Percentiles rank a stretch among this genome's conserved stretches.
Evolutionary conservation across 1,139 yeast genomes (phyloP).

Genomic region (Suhomyces ambrosiae): DNA sequence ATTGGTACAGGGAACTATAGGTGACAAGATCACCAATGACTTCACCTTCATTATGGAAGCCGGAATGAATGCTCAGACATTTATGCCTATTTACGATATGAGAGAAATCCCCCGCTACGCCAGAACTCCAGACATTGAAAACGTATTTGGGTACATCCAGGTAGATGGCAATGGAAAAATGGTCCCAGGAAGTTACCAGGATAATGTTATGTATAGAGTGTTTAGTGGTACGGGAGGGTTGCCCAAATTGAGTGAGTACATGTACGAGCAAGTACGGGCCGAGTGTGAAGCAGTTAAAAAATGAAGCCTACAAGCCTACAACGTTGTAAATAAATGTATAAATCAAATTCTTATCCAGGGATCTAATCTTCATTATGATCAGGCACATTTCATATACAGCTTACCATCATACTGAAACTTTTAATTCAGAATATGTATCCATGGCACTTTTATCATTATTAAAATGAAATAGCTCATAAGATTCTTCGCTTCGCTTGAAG

Average conservation of each 20-base stretch:
- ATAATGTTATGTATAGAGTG: conserved; percentile 60
- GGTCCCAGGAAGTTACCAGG: conserved; percentile 56
- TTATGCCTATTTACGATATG: conserved; percentile 74
- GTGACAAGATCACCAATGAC: conserved; percentile 42
- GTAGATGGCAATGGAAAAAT: conserved; percentile 60
- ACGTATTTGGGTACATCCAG: conserved; percentile 69
- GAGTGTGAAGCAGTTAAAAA: conserved; percentile 13
- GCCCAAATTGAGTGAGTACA: conserved; percentile 55
- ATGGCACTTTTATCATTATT: no score
- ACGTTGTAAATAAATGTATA: conserved; percentile 1
- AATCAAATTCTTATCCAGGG: no score
- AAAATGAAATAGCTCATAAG: no score
- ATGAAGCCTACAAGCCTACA: neutral
- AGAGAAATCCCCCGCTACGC: conserved; percentile 68
- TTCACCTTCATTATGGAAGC: conserved; percentile 65
- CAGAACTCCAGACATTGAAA: conserved; percentile 72
- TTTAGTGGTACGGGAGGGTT: conserved; percentile 59
- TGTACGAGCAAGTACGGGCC: conserved; percentile 46
- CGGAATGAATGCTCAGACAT: conserved; percentile 54
- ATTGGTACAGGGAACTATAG: conserved; percentile 30
- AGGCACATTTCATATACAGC: no score
- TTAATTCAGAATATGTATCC: no score
- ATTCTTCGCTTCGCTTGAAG: no score
- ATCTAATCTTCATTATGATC: no score
- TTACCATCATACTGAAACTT: no score